Evolutionary conservation across 345 rosid species (phyloP), one percentile per base, ranked within the genome.

Genomic region (Populus alba): DNA sequence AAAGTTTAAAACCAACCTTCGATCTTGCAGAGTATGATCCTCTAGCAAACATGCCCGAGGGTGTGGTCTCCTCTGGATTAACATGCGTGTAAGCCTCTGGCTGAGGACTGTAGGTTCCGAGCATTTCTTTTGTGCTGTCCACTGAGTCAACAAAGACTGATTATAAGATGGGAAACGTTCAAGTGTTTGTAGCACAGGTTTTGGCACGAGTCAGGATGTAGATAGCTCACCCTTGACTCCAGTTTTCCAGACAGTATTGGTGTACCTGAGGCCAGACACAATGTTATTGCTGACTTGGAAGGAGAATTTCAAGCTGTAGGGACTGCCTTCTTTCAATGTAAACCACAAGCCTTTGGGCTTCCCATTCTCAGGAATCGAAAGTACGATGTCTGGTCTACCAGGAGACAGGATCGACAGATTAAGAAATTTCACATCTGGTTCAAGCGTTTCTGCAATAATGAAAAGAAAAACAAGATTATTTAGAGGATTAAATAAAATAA

Each of bases 251-350:
- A 95, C 93, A 4, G 90, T 83, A 55, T 93, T 92, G 82, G 81
- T 86, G 83, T 91, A 95, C 67, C 76, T 89, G 81, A 95, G 97
- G 37, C 98, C 97, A 57, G 97, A 88, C 3, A 95, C 98, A 12
- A 95, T 92, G 91, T 95, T 95, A 85, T 93, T 92, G 83, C 87
- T 86, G 53, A 95, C 98, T 65, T 85, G 83, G 86, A 95, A 91
- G 25, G 90, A 70, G 83, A 92, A 88, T 75, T 87, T 90, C 79
- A 92, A 61, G 67, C 72, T 88, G 82, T 92, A 91, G 38, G 70
- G 91, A 79, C 90, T 85, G 38, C 93, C 95, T 88, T 92, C 95
- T 81, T 91, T 91, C 83, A 92, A 74, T 55, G 93, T 86, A 81
- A 92, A 92, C 97, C 97, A 92, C 66, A 81, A 68, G 0, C 95